Evolutionary conservation across 2,329 filamentous ascomycete species (phyloP), one percentile per base, ranked within the genome.

Genomic region (Phialemonium atrogriseum): DNA sequence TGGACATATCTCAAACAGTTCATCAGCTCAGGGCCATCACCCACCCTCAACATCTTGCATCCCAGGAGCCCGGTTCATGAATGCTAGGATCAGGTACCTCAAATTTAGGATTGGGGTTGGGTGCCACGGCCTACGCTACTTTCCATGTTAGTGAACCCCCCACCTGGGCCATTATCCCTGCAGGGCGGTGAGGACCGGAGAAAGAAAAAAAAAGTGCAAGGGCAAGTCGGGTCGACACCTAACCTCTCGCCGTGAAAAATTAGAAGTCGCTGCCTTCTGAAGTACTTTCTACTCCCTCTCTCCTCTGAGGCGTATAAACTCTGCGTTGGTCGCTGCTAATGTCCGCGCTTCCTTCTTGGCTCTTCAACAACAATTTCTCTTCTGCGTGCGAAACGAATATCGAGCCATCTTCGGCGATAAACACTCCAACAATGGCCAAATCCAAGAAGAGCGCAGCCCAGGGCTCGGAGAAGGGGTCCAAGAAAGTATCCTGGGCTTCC

Each of bases 331-430:
- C 4, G 11, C 7, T 9, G 29, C 34, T 30, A 10, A 42, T 40
- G 39, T 37, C 41, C 24, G 32, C 35, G 17, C 38, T 38, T 15
- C 41, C 41, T 24, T 17, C 39, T 17, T 44, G 41, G 41, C 41
- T 44, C 24, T 44, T 44, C 21, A 34, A 33, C 19, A 42, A 43
- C 29, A 42, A 42, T 29, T 27, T 23, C 14, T 17, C 22, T 28
- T 33, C 23, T 19, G 23, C 16, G 12, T 18, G 14, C 14, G 25
- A 27, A 13, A 27, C 19, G 20, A 18, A 24, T 11, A 13, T 21
- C 12, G 18, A 34, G 5, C 15, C 34, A 16, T 36, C 36, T 22
- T 4, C 23, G 11, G 19, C 21, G 2, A 16, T 24, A 5, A 6
- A 24, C 14, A 14, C n/a, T 5, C 19, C 20, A 11, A 28, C 23